A percentile compares a stretch with the other conserved stretches of the same genome.
Conservation (phyloP, 129 eudicot genomes). For the Artemisia argyi region DNA sequence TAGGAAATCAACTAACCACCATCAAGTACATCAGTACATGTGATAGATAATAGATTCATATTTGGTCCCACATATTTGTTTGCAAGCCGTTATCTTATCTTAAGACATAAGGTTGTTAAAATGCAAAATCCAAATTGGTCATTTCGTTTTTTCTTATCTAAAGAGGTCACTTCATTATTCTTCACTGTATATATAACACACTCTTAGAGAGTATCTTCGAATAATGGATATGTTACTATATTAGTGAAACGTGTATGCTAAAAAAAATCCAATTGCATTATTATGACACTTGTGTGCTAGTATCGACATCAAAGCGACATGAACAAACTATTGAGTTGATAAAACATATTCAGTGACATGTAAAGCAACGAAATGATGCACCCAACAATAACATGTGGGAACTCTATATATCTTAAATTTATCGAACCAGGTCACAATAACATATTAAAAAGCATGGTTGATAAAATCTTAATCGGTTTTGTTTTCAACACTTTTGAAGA, state of each 20-base stretch:
- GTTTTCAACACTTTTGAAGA: constrained; percentile 20
- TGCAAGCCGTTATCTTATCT: too few relatives aligned
- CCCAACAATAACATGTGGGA: not conserved
- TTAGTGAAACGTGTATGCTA: not conserved
- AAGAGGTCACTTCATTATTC: not conserved
- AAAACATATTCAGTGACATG: not conserved
- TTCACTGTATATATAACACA: not conserved
- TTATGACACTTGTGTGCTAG: not conserved
- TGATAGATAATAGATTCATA: too few relatives aligned
- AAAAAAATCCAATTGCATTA: constrained; percentile 5
- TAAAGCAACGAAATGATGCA: not conserved
- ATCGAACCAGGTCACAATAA: constrained; percentile 16
- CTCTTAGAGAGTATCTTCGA: not conserved
- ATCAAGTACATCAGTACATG: too few relatives aligned
- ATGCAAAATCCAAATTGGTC: not conserved
- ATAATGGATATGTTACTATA: not conserved
- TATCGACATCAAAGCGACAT: not conserved
- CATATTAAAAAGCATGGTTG: constrained; percentile 22
- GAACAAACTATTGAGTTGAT: not conserved
- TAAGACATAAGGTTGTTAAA: too few relatives aligned
- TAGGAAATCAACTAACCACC: too few relatives aligned
- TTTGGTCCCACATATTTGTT: too few relatives aligned
- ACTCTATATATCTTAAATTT: not conserved
- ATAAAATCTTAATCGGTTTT: constrained; percentile 6
- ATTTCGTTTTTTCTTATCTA: too few relatives aligned